Percentiles rank a stretch among this genome's conserved stretches.
Conservation (phyloP, 2,329 filamentous ascomycete genomes). For the Claviceps quebecensis region DNA sequence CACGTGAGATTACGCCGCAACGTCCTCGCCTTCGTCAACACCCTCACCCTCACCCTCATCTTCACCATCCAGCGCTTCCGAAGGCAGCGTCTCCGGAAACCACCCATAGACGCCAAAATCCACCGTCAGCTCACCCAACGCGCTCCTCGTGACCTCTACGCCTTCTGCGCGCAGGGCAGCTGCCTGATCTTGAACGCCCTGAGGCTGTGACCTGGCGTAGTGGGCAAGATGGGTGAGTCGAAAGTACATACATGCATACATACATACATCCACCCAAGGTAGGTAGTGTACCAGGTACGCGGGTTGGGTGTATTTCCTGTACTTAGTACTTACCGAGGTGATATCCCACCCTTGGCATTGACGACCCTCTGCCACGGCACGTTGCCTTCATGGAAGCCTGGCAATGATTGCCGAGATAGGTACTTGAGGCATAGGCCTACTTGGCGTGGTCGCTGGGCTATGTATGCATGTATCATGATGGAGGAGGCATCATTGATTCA, state of each 20-base stretch:
- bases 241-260: too few species aligned
- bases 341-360: conserved; percentile 75
- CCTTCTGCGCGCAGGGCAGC: conserved; percentile 36
- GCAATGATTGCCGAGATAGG: conserved; percentile 42
- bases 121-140: conserved; percentile 37
- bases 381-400: conserved; percentile 55
- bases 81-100: conserved; percentile 39
- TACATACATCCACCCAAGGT: too few species aligned
- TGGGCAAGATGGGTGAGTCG: too few species aligned
- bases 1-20: too few species aligned
- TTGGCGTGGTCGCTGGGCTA: conserved; percentile 63
- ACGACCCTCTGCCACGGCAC: conserved; percentile 95
- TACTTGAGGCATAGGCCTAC: conserved; percentile 86
- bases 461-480: conserved; percentile 15
- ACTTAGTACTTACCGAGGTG: conserved; percentile 51
- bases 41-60: not conserved
- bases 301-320: not conserved
- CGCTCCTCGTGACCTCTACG: conserved; percentile 32
- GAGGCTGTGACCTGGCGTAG: conserved; percentile 30
- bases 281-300: too few species aligned
- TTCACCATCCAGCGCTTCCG: conserved; percentile 15
- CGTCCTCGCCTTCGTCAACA: not conserved
- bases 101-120: conserved; percentile 39
- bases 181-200: conserved; percentile 36
- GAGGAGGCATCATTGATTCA: too few species aligned